These are phyloP conservation scores for Hymenochaete sp. DNA, from an alignment of 1,284 basidiomycete species.

Conservation along the genomic window DNA sequence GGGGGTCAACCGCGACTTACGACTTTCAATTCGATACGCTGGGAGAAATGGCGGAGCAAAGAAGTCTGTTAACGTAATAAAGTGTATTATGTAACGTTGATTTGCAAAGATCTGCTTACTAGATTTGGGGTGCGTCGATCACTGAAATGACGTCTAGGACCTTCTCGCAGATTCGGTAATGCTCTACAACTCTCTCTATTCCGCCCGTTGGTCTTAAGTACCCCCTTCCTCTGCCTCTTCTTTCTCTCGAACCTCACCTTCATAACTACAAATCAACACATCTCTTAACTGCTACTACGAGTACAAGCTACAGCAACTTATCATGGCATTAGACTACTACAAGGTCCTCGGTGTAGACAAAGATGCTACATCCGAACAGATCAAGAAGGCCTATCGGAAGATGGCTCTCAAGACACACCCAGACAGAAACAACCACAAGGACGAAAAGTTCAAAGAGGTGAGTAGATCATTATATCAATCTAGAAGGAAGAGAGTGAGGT, in stretches of 20 bases:
- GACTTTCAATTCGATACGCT: conserved; percentile 18
- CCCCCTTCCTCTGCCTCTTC: background rate
- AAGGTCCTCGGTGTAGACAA: conserved; percentile 67
- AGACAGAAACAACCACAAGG: conserved; percentile 79
- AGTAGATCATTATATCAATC: conserved; percentile 17
- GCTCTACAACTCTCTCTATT: background rate
- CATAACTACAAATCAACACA: background rate
- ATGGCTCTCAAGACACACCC: conserved; percentile 90
- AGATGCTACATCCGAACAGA: conserved; percentile 71
- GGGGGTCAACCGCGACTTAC: conserved; percentile 23
- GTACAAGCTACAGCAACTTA: background rate
- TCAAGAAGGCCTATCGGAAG: conserved; percentile 82
- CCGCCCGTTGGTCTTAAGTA: background rate
- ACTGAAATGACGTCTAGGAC: conserved; percentile 3
- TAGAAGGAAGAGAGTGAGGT: background rate
- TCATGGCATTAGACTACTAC: conserved; percentile 80
- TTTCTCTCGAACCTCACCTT: background rate
- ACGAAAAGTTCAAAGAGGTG: conserved; percentile 92
- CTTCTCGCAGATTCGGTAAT: conserved; percentile 6
- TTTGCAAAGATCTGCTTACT: too few relatives aligned
- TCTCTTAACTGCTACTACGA: background rate
- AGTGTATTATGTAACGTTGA: too few relatives aligned
- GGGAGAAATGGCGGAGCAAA: conserved; percentile 28
- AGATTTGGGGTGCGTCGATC: too few relatives aligned
- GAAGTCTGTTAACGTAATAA: background rate